Conservation (phyloP, 176 grass and related monocot genomes). For the Avena insularis region DNA sequence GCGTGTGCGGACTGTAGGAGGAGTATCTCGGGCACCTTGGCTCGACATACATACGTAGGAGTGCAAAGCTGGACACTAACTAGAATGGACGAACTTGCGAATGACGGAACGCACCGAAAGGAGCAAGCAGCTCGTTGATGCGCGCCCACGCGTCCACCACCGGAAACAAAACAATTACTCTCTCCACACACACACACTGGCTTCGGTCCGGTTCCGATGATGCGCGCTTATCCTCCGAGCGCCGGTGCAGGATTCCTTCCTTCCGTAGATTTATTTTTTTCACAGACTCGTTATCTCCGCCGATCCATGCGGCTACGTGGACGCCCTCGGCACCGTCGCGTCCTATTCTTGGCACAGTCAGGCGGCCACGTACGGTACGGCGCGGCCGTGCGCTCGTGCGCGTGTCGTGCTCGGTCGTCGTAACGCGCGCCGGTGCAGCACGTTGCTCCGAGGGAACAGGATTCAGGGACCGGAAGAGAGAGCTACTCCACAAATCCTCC, state of each 20-base stretch:
- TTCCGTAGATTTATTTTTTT: too few relatives aligned
- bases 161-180: background rate
- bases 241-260: too few relatives aligned
- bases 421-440: background rate
- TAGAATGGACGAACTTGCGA: background rate
- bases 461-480: background rate
- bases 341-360: too few relatives aligned
- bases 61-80: background rate
- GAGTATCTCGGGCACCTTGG: background rate
- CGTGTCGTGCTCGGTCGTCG: background rate
- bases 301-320: too few relatives aligned
- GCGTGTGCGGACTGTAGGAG: background rate
- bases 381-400: background rate
- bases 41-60: background rate
- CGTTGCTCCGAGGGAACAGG: background rate
- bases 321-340: too few relatives aligned
- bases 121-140: background rate
- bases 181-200: background rate
- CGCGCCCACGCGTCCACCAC: background rate
- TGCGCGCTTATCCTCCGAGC: background rate
- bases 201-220: background rate
- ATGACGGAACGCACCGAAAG: background rate
- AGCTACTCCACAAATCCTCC: background rate
- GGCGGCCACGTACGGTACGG: too few relatives aligned
- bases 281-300: too few relatives aligned